A percentile compares a stretch with the other conserved stretches of the same genome.
Evolutionary conservation across 1,284 basidiomycete genomes (phyloP).

Genomic region (Wallemia ichthyophaga): DNA sequence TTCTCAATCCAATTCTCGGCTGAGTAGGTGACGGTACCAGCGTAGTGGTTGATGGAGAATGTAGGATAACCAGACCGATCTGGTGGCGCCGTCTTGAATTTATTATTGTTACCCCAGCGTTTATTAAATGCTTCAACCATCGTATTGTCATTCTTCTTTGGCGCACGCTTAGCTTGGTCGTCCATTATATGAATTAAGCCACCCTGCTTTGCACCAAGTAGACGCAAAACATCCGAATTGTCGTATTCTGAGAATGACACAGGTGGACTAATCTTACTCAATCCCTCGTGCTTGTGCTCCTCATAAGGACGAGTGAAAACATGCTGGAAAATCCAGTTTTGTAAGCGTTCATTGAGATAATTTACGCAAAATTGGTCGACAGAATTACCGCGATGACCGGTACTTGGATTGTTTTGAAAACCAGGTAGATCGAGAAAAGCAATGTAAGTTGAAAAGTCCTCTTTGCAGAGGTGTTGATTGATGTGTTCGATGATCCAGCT

Average conservation of each 20-base stretch:
- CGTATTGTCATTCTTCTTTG: constrained; percentile 70
- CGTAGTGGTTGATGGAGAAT: constrained; percentile 77
- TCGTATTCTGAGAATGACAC: constrained; percentile 44
- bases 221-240: constrained; percentile 60
- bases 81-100: constrained; percentile 43
- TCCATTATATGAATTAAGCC: constrained; percentile 93
- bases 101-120: constrained; percentile 72
- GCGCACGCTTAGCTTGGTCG: constrained; percentile 56
- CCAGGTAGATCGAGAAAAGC: constrained; percentile 88
- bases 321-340: constrained; percentile 47
- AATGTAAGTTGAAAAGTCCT: constrained; percentile 71
- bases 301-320: constrained; percentile 47
- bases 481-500: constrained; percentile 90
- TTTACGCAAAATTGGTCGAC: constrained; percentile 92
- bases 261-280: constrained; percentile 35
- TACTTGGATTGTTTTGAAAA: constrained; percentile 47
- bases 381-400: constrained; percentile 40
- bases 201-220: constrained; percentile 61
- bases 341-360: constrained; percentile 70
- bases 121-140: constrained; percentile 87
- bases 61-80: constrained; percentile 53
- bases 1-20: constrained; percentile 62
- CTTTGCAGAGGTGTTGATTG: constrained; percentile 71
- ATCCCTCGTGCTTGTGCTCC: constrained; percentile 63
- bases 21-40: constrained; percentile 69